Evolutionary conservation across 306 rosid genomes (phyloP), one percentile per base, ranked within the genome.

Genomic region (Inga leiocalycina): DNA sequence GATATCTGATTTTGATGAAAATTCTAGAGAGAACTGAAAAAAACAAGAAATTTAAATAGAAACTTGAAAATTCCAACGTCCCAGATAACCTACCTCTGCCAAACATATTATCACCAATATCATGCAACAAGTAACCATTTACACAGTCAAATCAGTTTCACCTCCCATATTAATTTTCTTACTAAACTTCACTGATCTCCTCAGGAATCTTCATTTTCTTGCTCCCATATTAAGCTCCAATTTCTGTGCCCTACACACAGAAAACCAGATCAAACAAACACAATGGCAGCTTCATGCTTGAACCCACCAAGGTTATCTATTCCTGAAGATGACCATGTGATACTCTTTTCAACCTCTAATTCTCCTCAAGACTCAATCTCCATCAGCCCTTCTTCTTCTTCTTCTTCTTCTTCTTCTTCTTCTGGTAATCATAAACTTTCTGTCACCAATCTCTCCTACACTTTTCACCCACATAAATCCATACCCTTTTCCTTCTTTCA

Each of bases 361-460:
- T 94, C 97, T 62, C 87, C 93, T 41, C 91, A 88, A 79, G 91
- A 90, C 8, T 86, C 98, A 51, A 85, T 22, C 76, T 72, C 76
- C 22, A 45, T 24, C 12, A 45, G 85, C 76, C 77, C 84, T 46
- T 72, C 59, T 72, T 45, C 76, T 22, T 45, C 76, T 5, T 20
- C 27, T 46, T 56, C 74, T 39, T 39, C 43, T 67, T 8, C 48
- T 5, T 12, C 39, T 4, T 11, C 69, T 34, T 15, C 72, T 67
- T 67, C 12, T 35, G 46, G 44, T 44, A 44, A 44, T 22, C n/a
- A 83, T 85, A 93, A 81, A 75, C 87, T 95, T 24, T 45, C 59
- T 17, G 88, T 92, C 41, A 85, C 57, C 46, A 91, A 90, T 45
- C 93, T 95, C 70, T 92, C 92, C 79, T 90, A 88, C 78, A 84